Evolutionary conservation across 2,329 filamentous ascomycete species (phyloP).

Genomic region (Anisogramma anomala): DNA sequence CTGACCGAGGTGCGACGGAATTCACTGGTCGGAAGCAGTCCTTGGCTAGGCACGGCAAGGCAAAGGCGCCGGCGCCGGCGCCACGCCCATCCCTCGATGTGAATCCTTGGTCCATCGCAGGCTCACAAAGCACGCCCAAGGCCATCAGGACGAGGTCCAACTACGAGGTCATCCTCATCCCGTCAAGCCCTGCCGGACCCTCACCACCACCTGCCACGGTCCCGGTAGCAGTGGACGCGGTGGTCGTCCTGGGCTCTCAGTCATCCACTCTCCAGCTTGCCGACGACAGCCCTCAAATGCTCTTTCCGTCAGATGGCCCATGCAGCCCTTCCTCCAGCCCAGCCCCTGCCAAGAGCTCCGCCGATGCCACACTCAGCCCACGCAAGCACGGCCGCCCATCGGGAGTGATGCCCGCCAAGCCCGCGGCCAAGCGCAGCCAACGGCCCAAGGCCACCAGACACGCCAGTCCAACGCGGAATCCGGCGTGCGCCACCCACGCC

Average conservation of each 20-base stretch:
- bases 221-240: neutral
- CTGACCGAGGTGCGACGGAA: neutral
- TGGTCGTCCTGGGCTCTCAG: neutral
- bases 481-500: neutral
- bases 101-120: constrained; percentile 31
- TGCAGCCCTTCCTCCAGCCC: neutral
- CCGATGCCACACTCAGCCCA: neutral
- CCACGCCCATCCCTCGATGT: constrained; percentile 17
- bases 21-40: constrained; percentile 21
- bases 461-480: neutral
- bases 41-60: no score
- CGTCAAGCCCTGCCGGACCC: constrained; percentile 19
- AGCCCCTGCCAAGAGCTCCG: neutral
- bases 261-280: neutral
- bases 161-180: constrained; percentile 17
- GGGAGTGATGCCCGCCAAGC: neutral
- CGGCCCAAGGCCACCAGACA: neutral
- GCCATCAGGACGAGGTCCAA: constrained; percentile 13
- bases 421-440: constrained; percentile 5
- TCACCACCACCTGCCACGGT: constrained; percentile 3
- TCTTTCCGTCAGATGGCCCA: neutral
- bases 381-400: neutral
- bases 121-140: constrained; percentile 26
- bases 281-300: neutral
- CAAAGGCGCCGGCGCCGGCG: constrained; percentile 14